Conservation (phyloP, 169 alveolate species). For the Perkinsus olseni region DNA sequence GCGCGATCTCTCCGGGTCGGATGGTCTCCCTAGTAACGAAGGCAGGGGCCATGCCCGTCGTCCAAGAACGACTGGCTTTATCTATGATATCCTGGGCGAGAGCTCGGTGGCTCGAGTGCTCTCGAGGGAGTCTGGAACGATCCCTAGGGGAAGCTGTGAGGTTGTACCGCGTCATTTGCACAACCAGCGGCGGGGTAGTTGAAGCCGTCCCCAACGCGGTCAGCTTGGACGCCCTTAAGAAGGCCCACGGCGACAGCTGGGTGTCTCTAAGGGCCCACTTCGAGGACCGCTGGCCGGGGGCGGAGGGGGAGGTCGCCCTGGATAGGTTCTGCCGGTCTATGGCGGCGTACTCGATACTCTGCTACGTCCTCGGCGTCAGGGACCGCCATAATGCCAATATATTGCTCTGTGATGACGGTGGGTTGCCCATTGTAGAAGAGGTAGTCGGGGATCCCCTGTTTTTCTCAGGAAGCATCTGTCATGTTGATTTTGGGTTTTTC, state of each 20-base stretch:
- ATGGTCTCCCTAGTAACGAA: neutral
- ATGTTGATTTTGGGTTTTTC: constrained; percentile 76
- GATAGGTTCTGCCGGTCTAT: constrained; percentile 8
- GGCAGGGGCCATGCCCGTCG: neutral
- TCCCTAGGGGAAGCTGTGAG: neutral
- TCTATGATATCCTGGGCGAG: neutral
- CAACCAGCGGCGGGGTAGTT: neutral
- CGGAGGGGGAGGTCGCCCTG: neutral
- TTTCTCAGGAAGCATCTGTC: constrained; percentile 18
- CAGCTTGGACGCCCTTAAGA: neutral
- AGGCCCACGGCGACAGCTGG: neutral
- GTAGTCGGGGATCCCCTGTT: neutral
- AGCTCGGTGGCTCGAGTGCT: neutral
- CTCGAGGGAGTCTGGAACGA: neutral
- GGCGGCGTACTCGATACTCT: constrained; percentile 67
- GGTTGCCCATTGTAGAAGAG: constrained; percentile 29
- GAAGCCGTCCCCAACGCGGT: neutral
- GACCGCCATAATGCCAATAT: constrained; percentile 81
- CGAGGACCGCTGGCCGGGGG: neutral
- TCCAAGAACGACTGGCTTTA: neutral
- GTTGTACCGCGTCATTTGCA: neutral
- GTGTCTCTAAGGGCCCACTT: neutral
- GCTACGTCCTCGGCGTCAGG: constrained; percentile 68
- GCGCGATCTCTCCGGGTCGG: neutral
- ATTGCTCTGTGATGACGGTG: constrained; percentile 64